phyloP scores from a whole-genome alignment of 2,329 filamentous ascomycete species.

The Microsporum ferrugineum region DNA sequence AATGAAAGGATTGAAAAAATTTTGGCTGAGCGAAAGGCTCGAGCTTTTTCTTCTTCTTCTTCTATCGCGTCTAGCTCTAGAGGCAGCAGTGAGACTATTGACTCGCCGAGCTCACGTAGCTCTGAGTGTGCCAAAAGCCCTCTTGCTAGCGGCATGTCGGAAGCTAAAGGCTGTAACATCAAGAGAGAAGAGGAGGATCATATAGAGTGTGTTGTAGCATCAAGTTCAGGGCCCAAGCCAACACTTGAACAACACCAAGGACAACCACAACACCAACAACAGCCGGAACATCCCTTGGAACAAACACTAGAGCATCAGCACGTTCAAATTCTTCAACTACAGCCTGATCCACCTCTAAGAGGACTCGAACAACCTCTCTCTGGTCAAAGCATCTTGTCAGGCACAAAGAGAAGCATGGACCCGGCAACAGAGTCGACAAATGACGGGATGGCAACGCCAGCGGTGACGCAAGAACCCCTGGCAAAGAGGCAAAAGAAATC shows the following conservation, averaged over 20 bases:
- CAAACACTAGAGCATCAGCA: background rate
- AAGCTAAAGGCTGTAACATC: background rate
- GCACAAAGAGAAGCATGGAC: background rate
- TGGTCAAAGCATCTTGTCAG: background rate
- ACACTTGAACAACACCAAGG: background rate
- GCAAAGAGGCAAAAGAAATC: slow-evolving; percentile 1
- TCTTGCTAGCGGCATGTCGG: background rate
- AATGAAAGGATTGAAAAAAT: background rate
- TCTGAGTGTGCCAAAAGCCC: background rate
- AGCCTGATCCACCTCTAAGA: background rate
- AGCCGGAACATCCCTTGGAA: background rate
- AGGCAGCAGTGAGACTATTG: background rate
- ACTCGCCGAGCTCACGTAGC: background rate
- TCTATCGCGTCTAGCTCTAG: background rate
- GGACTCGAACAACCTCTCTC: background rate
- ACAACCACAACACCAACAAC: background rate
- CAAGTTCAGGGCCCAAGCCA: background rate
- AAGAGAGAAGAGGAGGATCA: background rate
- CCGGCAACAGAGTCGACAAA: background rate
- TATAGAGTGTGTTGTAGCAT: background rate
- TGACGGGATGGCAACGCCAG: background rate
- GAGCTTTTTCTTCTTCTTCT: background rate
- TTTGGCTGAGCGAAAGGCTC: background rate
- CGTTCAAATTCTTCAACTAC: background rate
- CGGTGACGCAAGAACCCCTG: background rate